phyloP scores from a whole-genome alignment of 192 early-diverging fungal genomes.

The Coemansia sp. region DNA sequence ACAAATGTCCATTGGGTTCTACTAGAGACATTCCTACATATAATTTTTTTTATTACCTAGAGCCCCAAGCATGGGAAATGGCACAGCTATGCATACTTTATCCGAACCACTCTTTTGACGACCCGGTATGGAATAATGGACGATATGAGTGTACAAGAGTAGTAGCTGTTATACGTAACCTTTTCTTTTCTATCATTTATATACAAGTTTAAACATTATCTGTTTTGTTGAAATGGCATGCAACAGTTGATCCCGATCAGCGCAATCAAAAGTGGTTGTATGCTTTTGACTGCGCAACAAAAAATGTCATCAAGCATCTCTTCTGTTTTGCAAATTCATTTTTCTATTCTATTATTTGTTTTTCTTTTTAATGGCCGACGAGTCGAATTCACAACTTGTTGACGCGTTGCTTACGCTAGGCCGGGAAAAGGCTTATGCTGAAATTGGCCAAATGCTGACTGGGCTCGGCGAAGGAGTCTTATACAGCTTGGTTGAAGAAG shows the following conservation, averaged over 20 bases:
- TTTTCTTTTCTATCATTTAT: too few relatives aligned
- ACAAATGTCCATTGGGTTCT: too few relatives aligned
- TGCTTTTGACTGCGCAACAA: background rate
- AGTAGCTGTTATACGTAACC: too few relatives aligned
- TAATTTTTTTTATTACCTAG: too few relatives aligned
- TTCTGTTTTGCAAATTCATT: background rate
- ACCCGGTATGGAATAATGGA: too few relatives aligned
- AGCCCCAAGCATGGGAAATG: too few relatives aligned
- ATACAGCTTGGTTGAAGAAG: slow-evolving; percentile 33
- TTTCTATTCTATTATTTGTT: background rate
- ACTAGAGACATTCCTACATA: too few relatives aligned
- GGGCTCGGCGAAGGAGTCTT: slow-evolving; percentile 15
- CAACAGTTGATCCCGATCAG: background rate
- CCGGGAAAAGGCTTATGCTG: slow-evolving; percentile 17
- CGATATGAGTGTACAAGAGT: too few relatives aligned
- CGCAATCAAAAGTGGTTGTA: background rate
- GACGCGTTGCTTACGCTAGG: slow-evolving; percentile 62
- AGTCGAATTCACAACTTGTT: slow-evolving; percentile 50
- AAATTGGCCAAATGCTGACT: slow-evolving; percentile 25
- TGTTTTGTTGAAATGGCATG: too few relatives aligned
- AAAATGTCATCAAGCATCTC: background rate
- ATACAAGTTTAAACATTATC: too few relatives aligned
- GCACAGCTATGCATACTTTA: too few relatives aligned
- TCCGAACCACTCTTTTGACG: too few relatives aligned
- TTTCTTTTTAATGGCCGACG: background rate